A percentile compares a stretch with the other conserved stretches of the same genome.
These are phyloP conservation scores for Yamadazyma takamatsuzukensis DNA, from an alignment of 805 yeast genomes.

Conservation along the genomic window DNA sequence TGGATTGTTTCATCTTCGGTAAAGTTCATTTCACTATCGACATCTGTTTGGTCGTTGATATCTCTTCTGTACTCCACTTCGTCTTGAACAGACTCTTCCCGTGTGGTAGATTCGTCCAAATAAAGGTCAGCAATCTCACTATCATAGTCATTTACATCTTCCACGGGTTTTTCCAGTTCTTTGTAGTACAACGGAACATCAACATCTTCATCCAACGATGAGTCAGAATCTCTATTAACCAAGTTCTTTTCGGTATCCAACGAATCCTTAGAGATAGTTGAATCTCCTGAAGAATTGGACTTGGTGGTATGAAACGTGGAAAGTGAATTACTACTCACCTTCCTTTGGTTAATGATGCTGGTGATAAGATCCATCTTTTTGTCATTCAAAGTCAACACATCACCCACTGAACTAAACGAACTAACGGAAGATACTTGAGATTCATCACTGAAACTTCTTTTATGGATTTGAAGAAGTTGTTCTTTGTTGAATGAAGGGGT, in stretches of 20 bases:
- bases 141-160: too few species aligned
- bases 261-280: constrained; percentile 18
- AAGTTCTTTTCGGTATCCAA: not conserved
- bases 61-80: too few species aligned
- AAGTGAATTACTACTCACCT: constrained; percentile 5
- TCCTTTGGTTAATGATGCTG: constrained; percentile 3
- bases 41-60: too few species aligned
- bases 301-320: constrained; percentile 1
- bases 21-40: too few species aligned
- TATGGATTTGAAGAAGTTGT: constrained; percentile 11
- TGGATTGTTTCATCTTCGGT: too few species aligned
- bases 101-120: too few species aligned
- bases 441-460: constrained; percentile 35
- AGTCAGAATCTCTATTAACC: not conserved
- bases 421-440: constrained; percentile 36
- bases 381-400: constrained; percentile 18
- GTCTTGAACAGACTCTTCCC: too few species aligned
- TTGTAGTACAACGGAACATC: too few species aligned
- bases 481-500: constrained; percentile 7
- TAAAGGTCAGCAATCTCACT: too few species aligned
- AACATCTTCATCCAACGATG: too few species aligned
- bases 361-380: constrained; percentile 4
- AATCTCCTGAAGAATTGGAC: constrained; percentile 5
- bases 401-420: constrained; percentile 34
- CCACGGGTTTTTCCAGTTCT: too few species aligned